phyloP scores from a whole-genome alignment of 2,329 filamentous ascomycete genomes.

The Stachybotrys elegans region DNA sequence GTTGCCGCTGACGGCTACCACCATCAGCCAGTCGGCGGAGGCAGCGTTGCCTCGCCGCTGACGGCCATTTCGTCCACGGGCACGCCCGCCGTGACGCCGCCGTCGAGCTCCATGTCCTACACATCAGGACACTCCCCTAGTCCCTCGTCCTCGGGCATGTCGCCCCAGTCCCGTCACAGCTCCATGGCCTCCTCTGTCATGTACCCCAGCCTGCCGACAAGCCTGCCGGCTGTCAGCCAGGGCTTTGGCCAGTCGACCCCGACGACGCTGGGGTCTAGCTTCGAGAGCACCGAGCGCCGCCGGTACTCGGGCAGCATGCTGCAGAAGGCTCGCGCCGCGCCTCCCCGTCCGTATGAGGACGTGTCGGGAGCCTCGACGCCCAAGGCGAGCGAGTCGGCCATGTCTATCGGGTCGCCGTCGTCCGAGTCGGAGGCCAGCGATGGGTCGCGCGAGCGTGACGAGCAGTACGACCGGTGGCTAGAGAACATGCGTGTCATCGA shows the following conservation, averaged over 20 bases:
- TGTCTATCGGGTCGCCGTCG: conserved; percentile 47
- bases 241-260: conserved; percentile 67
- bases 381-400: conserved; percentile 35
- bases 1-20: conserved; percentile 28
- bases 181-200: conserved; percentile 56
- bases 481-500: conserved; percentile 63
- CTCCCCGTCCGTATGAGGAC: conserved; percentile 31
- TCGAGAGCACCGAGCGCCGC: conserved; percentile 57
- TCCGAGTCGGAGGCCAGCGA: conserved; percentile 50
- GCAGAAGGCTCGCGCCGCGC: conserved; percentile 48
- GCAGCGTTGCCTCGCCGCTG: conserved; percentile 57
- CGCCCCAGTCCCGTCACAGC: conserved; percentile 59
- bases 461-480: conserved; percentile 60
- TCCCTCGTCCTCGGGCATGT: conserved; percentile 66
- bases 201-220: conserved; percentile 63
- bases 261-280: conserved; percentile 65
- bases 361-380: conserved; percentile 37
- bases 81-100: conserved; percentile 72
- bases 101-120: conserved; percentile 71
- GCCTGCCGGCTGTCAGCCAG: conserved; percentile 57
- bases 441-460: conserved; percentile 51
- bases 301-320: conserved; percentile 64
- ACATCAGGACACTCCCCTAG: conserved; percentile 71
- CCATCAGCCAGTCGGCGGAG: conserved; percentile 41
- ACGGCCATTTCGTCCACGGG: conserved; percentile 57